phyloP scores from a whole-genome alignment of 2,329 filamentous ascomycete genomes.

The Ploettnerulaceae sp. region DNA sequence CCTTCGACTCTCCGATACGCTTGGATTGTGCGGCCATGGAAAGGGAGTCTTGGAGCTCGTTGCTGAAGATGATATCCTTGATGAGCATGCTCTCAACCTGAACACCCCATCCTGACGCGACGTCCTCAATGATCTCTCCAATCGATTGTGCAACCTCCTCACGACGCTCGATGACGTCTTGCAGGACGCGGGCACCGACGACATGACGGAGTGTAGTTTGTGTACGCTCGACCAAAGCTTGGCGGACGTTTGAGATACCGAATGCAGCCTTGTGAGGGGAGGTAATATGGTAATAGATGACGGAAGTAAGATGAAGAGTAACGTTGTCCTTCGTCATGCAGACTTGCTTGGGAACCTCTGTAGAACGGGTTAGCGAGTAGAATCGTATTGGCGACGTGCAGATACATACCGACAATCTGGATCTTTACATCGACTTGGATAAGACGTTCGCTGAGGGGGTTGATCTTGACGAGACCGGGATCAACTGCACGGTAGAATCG shows the following conservation, averaged over 20 bases:
- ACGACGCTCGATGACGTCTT: slow-evolving; percentile 96
- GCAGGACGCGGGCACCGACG: slow-evolving; percentile 87
- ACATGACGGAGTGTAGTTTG: slow-evolving; percentile 97
- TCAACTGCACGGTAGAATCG: slow-evolving; percentile 93
- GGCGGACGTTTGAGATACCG: slow-evolving; percentile 88
- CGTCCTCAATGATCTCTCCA: slow-evolving; percentile 95
- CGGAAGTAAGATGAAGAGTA: slow-evolving; percentile 84
- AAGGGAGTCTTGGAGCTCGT: slow-evolving; percentile 90
- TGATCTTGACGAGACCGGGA: slow-evolving; percentile 94
- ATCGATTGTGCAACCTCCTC: slow-evolving; percentile 96
- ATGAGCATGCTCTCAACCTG: slow-evolving; percentile 97
- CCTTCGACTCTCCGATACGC: slow-evolving; percentile 96
- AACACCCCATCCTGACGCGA: slow-evolving; percentile 89
- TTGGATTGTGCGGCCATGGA: slow-evolving; percentile 99
- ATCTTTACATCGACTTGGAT: slow-evolving; percentile 98
- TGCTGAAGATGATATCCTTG: slow-evolving; percentile 97
- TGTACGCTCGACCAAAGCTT: slow-evolving; percentile 95
- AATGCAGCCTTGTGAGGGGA: slow-evolving; percentile 96
- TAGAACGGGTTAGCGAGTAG: slow-evolving; percentile 8
- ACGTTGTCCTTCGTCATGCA: slow-evolving; percentile 99
- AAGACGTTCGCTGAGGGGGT: slow-evolving; percentile 85
- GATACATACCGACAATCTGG: slow-evolving; percentile 69
- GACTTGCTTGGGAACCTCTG: slow-evolving; percentile 86
- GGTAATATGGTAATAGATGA: slow-evolving; percentile 98
- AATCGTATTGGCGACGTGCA: not conserved